phyloP scores from a whole-genome alignment of 2,329 filamentous ascomycete genomes.

The Blastomyces parvus region DNA sequence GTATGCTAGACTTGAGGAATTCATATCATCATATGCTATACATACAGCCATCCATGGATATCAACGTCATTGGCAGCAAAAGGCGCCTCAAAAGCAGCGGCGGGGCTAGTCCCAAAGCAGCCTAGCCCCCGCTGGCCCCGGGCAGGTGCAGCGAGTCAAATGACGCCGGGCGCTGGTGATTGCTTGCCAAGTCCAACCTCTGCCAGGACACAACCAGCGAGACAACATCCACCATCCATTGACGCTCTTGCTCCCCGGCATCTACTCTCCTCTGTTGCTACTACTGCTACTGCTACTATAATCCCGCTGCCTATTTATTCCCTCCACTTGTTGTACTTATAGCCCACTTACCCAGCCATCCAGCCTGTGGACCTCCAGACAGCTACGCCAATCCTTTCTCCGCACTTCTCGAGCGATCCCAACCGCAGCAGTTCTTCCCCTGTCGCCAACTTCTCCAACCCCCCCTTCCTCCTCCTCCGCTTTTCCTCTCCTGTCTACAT shows the following conservation, averaged over 20 bases:
- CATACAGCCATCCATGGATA: no score
- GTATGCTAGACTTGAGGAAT: no score
- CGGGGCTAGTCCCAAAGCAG: neutral
- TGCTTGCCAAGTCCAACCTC: no score
- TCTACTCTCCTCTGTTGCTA: neutral
- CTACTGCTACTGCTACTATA: no score
- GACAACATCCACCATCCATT: no score
- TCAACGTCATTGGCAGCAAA: conserved; percentile 18
- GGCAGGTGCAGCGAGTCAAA: neutral
- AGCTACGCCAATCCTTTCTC: neutral
- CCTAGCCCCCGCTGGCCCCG: neutral
- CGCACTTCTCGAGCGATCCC: neutral
- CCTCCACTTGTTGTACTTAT: neutral
- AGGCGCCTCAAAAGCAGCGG: conserved; percentile 17
- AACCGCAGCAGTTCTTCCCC: neutral
- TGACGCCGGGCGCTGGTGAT: neutral
- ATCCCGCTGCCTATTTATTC: neutral
- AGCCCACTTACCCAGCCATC: no score
- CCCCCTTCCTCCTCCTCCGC: no score
- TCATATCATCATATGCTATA: no score
- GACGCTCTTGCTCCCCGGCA: no score
- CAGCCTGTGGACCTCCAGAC: neutral
- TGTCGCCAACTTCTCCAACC: neutral
- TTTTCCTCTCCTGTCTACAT: neutral
- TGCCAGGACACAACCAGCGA: no score